Base-by-base conservation (phyloP, 192 early-diverging fungal genomes). In the Backusella parvicylindrica region DNA sequence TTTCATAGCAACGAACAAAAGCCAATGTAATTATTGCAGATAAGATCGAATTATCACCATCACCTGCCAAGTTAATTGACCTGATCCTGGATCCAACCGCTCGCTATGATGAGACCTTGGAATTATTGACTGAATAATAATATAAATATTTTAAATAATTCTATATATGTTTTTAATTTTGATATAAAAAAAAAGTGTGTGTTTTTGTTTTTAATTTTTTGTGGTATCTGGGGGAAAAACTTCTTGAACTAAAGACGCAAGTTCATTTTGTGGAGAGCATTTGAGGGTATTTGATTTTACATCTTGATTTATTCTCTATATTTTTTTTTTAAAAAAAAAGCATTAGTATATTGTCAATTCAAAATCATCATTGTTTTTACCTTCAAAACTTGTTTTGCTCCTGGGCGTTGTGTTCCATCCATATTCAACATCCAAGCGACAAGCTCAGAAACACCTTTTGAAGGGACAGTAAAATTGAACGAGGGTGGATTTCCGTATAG, bases 391-490 rank as follows among this genome's bases (percentile, higher is more conserved):
- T 60, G 53, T 28, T 74, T 73, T 9, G 79, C 79, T 0, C 32
- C 33, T 12, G 79, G 79, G 18, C 79, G 75, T 26, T 32, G 49
- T 18, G 65, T 12, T 13, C 71, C 41, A 35, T 81, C 74, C 43
- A 40, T 36, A 40, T 69, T 49, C 65, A 81, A 70, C 75, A 81
- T 81, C 69, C 79, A 73, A 15, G 38, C 33, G 4, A 76, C 32
- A n/a, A 81, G 47, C 6, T 75, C 72, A 3, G 49, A 33, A 60
- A 81, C 38, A 33, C 38, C 40, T 5, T 64, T 33, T 26, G 75
- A 76, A 5, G 79, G 79, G 1, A 71, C 50, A 30, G 79, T 64
- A 56, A 81, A 81, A 21, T 76, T 76, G 23, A 81, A 81, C 12
- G 49, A 67, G 6, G 79, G 79, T 32, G 79, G 56, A 18, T 73